A percentile compares a stretch with the other conserved stretches of the same genome.
These are phyloP conservation scores for Xerocomus potaroensis DNA, from an alignment of 768 basidiomycete species.

Conservation along the genomic window DNA sequence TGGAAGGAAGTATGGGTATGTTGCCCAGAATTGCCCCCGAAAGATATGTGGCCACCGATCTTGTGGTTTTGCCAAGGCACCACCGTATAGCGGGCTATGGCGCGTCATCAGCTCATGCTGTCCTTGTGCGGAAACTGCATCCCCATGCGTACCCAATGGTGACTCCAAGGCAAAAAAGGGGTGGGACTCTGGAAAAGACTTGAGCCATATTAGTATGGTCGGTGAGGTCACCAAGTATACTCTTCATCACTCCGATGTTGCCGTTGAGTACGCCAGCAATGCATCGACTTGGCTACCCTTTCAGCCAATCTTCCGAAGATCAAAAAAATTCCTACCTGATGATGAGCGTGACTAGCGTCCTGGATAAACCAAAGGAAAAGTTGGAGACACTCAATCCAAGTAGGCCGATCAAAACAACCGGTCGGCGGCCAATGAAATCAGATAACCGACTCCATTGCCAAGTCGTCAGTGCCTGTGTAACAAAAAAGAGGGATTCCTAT, in stretches of 20 bases:
- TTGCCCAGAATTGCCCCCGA: constrained; percentile 34
- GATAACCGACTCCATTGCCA: constrained; percentile 64
- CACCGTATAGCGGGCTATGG: constrained; percentile 54
- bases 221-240: constrained; percentile 63
- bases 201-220: constrained; percentile 32
- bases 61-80: constrained; percentile 50
- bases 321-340: constrained; percentile 38
- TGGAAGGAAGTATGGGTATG: constrained; percentile 38
- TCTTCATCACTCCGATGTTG: constrained; percentile 60
- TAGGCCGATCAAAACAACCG: constrained; percentile 53
- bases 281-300: constrained; percentile 26
- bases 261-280: constrained; percentile 37
- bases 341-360: constrained; percentile 51
- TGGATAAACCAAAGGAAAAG: constrained; percentile 58
- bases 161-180: constrained; percentile 27
- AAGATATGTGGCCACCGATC: constrained; percentile 52
- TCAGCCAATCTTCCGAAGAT: constrained; percentile 2
- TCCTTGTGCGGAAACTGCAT: too few species aligned
- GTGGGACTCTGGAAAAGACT: constrained; percentile 30
- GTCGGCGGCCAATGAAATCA: constrained; percentile 57
- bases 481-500: constrained; percentile 61
- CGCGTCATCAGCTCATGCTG: too few species aligned
- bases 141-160: constrained; percentile 29
- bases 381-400: constrained; percentile 50
- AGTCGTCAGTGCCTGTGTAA: constrained; percentile 51